These are phyloP conservation scores for Pichia sp. DNA, from an alignment of 1,139 yeast species.

Conservation along the genomic window DNA sequence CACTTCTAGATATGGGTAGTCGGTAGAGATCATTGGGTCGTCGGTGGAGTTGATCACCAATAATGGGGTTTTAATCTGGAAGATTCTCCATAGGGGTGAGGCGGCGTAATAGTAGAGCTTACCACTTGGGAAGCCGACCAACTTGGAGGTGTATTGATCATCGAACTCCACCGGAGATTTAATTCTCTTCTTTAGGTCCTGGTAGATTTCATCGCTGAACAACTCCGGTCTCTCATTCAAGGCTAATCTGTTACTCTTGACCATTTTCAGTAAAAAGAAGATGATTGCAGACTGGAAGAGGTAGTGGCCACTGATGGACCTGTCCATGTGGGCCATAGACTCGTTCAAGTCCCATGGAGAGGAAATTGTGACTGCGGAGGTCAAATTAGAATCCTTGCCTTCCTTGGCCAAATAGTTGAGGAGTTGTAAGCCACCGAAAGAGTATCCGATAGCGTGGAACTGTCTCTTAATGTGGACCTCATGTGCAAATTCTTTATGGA, in stretches of 20 bases:
- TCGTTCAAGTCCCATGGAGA: slow-evolving; percentile 81
- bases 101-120: slow-evolving; percentile 68
- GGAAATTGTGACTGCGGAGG: slow-evolving; percentile 66
- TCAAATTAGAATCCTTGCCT: slow-evolving; percentile 47
- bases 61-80: slow-evolving; percentile 60
- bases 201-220: slow-evolving; percentile 28
- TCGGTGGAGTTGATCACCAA: slow-evolving; percentile 68
- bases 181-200: slow-evolving; percentile 32
- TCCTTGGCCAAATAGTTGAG: slow-evolving; percentile 78
- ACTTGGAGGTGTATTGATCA: slow-evolving; percentile 60
- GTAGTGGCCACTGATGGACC: slow-evolving; percentile 54
- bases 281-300: slow-evolving; percentile 58
- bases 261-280: slow-evolving; percentile 46
- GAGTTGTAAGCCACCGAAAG: slow-evolving; percentile 78
- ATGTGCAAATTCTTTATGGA: slow-evolving; percentile 22
- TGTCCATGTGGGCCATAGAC: slow-evolving; percentile 46
- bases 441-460: slow-evolving; percentile 76
- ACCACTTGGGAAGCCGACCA: slow-evolving; percentile 66
- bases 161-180: slow-evolving; percentile 59
- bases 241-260: slow-evolving; percentile 42
- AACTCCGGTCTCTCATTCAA: slow-evolving; percentile 39
- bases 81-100: slow-evolving; percentile 56
- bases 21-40: slow-evolving; percentile 69
- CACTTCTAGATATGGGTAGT: slow-evolving; percentile 48
- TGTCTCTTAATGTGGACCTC: slow-evolving; percentile 54